Evolutionary conservation across 345 rosid species (phyloP), one percentile per base, ranked within the genome.

Genomic region (Eutrema yunnanense): DNA sequence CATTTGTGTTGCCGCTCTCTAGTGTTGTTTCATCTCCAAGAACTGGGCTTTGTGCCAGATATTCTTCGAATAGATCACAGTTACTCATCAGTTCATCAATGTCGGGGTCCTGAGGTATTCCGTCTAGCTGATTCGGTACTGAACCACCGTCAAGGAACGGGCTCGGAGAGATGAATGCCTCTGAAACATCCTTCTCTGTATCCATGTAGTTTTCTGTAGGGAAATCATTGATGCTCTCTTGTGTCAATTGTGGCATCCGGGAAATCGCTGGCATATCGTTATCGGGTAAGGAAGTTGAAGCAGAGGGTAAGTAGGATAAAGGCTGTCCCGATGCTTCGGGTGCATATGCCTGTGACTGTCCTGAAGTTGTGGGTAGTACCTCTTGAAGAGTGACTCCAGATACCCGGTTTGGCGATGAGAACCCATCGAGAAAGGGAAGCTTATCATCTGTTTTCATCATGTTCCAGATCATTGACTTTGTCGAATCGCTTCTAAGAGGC

Each of bases 391-490:
- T 55, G 46, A 19, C 66, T 63, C 67, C 67, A 19, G 76, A 40
- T 12, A 38, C 72, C 4, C 34, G 62, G 30, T 65, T 42, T 34
- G 74, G 56, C 2, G 76, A 69, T 7, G 73, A 47, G 7, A 48
- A 29, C 1, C 54, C 76, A 32, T 76, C 75, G 32, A 13, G 60
- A 65, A 57, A 48, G 3, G 65, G 55, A 3, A 0, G 22, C 13
- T 70, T 33, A 49, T 76, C 80, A 40, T 80, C 78, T 36, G 77
- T 67, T 27, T 85, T 79, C 85, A 82, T 72, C 46, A 77, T 81
- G 56, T 81, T 79, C 82, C 86, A 71, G 13, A 82, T 51, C 82
- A 81, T 67, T 13, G 78, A 32, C 36, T 14, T 63, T 1, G 36
- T 6, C 4, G 54, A 72, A 22, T 85, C 85, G 40, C 41, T 82